Conservation (phyloP, 441 rosid genomes). For the Eutrema salsugineum region DNA sequence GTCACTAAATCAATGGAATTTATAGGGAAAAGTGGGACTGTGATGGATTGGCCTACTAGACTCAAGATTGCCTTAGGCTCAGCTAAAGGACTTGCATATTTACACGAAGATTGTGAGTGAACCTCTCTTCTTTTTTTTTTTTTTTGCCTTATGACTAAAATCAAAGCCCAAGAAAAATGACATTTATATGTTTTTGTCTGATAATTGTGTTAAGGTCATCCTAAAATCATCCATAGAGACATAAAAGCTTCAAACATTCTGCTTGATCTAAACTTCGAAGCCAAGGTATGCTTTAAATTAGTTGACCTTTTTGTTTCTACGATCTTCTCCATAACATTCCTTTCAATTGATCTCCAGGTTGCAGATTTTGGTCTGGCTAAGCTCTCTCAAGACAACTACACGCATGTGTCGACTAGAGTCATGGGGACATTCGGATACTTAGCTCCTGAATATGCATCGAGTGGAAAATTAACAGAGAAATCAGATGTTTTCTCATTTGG, state of each 20-base stretch:
- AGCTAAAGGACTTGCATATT: constrained; percentile 85
- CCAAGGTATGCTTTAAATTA: constrained; percentile 44
- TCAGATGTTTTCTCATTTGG: constrained; percentile 93
- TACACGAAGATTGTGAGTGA: constrained; percentile 87
- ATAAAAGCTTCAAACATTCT: constrained; percentile 82
- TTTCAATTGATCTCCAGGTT: constrained; percentile 42
- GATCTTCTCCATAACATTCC: background rate
- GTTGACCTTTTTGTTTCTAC: background rate
- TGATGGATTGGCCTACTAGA: constrained; percentile 69
- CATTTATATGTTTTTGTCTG: background rate
- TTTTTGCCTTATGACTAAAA: too few species aligned
- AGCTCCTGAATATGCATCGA: constrained; percentile 93
- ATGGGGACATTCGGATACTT: constrained; percentile 98
- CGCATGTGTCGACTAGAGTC: constrained; percentile 89
- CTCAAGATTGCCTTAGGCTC: constrained; percentile 77
- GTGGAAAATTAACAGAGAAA: constrained; percentile 85
- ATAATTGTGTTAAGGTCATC: constrained; percentile 50
- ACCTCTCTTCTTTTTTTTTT: background rate
- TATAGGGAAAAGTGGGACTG: constrained; percentile 47
- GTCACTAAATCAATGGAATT: background rate
- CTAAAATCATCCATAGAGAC: constrained; percentile 81
- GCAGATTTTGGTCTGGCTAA: constrained; percentile 91
- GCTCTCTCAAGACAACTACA: constrained; percentile 54
- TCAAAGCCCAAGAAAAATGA: background rate
- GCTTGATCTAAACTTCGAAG: constrained; percentile 61